Percentiles rank a stretch among this genome's conserved stretches.
These are phyloP conservation scores for Penicillium sp. DNA, from an alignment of 2,329 filamentous ascomycete genomes.

Conservation along the genomic window DNA sequence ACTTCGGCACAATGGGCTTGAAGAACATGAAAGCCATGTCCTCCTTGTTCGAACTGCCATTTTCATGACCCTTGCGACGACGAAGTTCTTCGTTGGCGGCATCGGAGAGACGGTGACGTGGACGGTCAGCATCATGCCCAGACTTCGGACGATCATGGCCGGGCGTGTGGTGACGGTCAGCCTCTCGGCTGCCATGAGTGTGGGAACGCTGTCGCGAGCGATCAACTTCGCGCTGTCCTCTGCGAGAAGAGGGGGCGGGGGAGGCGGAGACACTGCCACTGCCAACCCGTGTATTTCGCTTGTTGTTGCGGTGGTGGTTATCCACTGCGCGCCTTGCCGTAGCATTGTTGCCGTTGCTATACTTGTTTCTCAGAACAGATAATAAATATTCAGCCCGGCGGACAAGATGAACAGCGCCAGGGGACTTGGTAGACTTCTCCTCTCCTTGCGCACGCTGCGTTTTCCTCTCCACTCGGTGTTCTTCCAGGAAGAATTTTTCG, in stretches of 20 bases:
- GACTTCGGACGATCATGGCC: slow-evolving; percentile 38
- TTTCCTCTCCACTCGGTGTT: slow-evolving; percentile 97
- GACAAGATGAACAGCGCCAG: slow-evolving; percentile 94
- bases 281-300: slow-evolving; percentile 53
- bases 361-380: slow-evolving; percentile 88
- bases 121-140: slow-evolving; percentile 31
- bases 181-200: slow-evolving; percentile 39
- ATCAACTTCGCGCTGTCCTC: slow-evolving; percentile 34
- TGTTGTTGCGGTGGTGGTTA: slow-evolving; percentile 92
- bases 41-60: slow-evolving; percentile 32
- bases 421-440: slow-evolving; percentile 62
- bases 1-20: slow-evolving; percentile 43
- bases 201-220: slow-evolving; percentile 40
- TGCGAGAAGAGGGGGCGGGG: slow-evolving; percentile 42
- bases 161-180: slow-evolving; percentile 43
- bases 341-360: slow-evolving; percentile 57
- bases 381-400: slow-evolving; percentile 91
- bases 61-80: slow-evolving; percentile 36
- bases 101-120: slow-evolving; percentile 32
- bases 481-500: slow-evolving; percentile 93
- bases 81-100: slow-evolving; percentile 33
- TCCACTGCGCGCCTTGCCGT: slow-evolving; percentile 75
- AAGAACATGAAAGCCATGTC: slow-evolving; percentile 44
- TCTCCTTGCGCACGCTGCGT: slow-evolving; percentile 70
- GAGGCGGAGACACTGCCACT: slow-evolving; percentile 43